These are phyloP conservation scores for Beauveria sp. DNA, from an alignment of 2,329 filamentous ascomycete species.

Conservation along the genomic window DNA sequence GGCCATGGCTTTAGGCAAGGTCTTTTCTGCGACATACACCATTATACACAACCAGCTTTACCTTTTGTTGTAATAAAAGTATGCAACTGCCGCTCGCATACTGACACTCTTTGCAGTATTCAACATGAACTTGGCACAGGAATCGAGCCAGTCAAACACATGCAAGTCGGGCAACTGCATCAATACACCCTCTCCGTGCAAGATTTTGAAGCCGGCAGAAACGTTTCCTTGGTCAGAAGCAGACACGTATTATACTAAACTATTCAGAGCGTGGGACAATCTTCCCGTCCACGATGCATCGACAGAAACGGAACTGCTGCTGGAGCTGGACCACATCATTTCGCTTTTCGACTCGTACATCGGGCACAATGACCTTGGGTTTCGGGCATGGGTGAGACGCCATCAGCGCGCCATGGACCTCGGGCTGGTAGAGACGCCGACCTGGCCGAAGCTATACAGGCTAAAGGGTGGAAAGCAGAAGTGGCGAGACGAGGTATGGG, in stretches of 20 bases:
- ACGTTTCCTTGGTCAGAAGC: neutral
- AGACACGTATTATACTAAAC: constrained; percentile 4
- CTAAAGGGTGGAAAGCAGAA: neutral
- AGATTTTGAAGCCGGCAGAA: neutral
- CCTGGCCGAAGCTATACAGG: constrained; percentile 13
- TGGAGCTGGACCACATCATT: constrained; percentile 18
- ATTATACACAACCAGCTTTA: neutral
- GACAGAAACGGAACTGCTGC: constrained; percentile 6
- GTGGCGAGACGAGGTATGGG: constrained; percentile 18
- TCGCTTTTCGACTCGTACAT: constrained; percentile 18
- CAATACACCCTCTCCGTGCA: neutral
- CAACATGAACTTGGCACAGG: neutral
- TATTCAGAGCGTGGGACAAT: constrained; percentile 9
- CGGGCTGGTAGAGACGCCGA: constrained; percentile 10
- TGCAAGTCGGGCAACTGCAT: neutral
- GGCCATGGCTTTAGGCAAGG: neutral
- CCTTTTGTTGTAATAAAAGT: neutral
- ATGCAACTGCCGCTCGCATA: neutral
- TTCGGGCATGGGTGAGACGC: constrained; percentile 15
- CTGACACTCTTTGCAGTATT: neutral
- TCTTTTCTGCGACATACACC: neutral
- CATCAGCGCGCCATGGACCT: constrained; percentile 19
- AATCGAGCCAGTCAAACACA: neutral
- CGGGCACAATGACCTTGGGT: constrained; percentile 17
- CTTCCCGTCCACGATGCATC: constrained; percentile 8